phyloP scores from a whole-genome alignment of 345 rosid genomes.

The Abelmoschus esculentus region DNA sequence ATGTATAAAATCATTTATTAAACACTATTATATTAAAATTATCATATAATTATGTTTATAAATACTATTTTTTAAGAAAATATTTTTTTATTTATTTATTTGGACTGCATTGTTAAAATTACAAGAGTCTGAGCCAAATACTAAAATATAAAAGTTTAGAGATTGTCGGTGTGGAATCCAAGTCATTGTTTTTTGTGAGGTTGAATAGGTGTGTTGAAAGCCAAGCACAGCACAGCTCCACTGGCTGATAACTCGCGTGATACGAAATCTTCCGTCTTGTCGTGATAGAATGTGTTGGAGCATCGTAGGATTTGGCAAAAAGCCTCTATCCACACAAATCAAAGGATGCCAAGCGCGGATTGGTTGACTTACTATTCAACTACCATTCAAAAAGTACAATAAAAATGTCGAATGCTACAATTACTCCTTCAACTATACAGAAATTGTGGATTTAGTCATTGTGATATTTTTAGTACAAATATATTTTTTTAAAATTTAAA shows the following conservation, averaged over 20 bases:
- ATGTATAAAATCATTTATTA: too few species aligned
- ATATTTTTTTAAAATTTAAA: too few species aligned
- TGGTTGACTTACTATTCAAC: background rate
- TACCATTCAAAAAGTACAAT: background rate
- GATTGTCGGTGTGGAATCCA: background rate
- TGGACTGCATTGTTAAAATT: too few species aligned
- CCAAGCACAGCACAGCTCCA: background rate
- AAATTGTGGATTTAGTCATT: too few species aligned
- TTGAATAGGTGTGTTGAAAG: conserved; percentile 3
- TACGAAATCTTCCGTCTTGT: background rate
- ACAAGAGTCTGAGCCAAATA: background rate
- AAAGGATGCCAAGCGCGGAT: background rate
- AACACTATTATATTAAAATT: too few species aligned
- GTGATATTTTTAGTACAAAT: too few species aligned
- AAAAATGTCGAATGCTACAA: background rate
- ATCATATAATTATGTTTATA: too few species aligned
- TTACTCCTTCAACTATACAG: too few species aligned
- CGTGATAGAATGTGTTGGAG: background rate
- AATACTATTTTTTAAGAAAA: too few species aligned
- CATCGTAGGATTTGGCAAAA: background rate
- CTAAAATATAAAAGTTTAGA: background rate
- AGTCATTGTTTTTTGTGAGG: background rate
- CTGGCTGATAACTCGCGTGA: background rate
- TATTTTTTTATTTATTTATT: too few species aligned
- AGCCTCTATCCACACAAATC: background rate